These are phyloP conservation scores for Saccharomycopsis fibuligera DNA, from an alignment of 805 yeast species.

Conservation along the genomic window DNA sequence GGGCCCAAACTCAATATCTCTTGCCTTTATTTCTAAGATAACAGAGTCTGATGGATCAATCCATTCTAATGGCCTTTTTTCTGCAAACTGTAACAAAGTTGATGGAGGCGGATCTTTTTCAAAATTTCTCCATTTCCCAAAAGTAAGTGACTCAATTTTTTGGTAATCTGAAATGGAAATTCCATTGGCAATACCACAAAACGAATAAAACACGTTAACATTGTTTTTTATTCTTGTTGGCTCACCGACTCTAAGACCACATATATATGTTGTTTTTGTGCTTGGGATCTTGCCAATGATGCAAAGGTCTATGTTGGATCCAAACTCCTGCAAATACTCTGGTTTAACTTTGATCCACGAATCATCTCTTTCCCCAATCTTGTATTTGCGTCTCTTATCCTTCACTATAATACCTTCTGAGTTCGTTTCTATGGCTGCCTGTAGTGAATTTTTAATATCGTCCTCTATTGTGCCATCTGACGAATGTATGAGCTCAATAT, in stretches of 20 bases:
- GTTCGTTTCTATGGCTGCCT: constrained; percentile 49
- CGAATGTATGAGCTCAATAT: constrained; percentile 44
- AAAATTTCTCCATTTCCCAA: constrained; percentile 53
- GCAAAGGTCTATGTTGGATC: constrained; percentile 75
- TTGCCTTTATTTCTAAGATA: constrained; percentile 77
- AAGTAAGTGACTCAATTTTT: constrained; percentile 48
- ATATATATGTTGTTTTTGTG: constrained; percentile 59
- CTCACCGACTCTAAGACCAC: constrained; percentile 55
- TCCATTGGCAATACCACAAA: constrained; percentile 83
- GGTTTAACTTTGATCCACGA: constrained; percentile 92
- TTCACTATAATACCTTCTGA: constrained; percentile 85
- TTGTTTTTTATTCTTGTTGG: constrained; percentile 10
- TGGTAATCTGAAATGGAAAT: constrained; percentile 58
- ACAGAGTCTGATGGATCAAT: constrained; percentile 71
- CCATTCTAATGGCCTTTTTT: constrained; percentile 64
- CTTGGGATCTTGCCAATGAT: constrained; percentile 77
- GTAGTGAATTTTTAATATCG: constrained; percentile 52
- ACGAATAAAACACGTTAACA: constrained; percentile 44
- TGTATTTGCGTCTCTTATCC: constrained; percentile 50
- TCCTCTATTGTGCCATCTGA: constrained; percentile 36
- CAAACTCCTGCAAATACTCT: constrained; percentile 78
- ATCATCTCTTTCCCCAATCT: constrained; percentile 51
- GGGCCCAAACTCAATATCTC: constrained; percentile 52
- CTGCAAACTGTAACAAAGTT: constrained; percentile 45
- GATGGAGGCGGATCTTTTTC: constrained; percentile 37